Conservation (phyloP, 768 basidiomycete genomes). For the Auriculariales sp. region DNA sequence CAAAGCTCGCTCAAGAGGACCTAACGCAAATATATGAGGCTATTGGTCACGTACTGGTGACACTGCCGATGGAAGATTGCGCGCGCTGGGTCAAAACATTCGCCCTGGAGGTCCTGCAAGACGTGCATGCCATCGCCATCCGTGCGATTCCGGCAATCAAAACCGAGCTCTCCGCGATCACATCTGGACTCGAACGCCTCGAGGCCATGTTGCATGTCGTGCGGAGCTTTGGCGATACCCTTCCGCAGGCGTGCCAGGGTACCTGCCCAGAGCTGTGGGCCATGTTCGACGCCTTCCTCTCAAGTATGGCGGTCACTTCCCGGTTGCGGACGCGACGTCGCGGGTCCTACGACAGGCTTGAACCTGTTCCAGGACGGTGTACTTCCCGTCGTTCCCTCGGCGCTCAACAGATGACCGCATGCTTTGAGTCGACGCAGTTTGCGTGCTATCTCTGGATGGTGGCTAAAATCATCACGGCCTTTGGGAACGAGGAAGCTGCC, state of each 20-base stretch:
- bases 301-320: conserved; percentile 63
- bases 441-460: conserved; percentile 90
- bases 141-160: conserved; percentile 45
- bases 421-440: conserved; percentile 69
- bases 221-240: conserved; percentile 63
- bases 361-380: conserved; percentile 61
- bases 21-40: conserved; percentile 88
- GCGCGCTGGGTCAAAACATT: conserved; percentile 80
- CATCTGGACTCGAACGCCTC: conserved; percentile 82
- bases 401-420: conserved; percentile 55
- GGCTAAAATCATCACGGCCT: conserved; percentile 69
- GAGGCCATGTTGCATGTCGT: conserved; percentile 85
- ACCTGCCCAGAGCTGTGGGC: conserved; percentile 72
- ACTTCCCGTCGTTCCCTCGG: conserved; percentile 50
- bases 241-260: conserved; percentile 66
- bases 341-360: conserved; percentile 76
- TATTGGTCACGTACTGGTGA: conserved; percentile 86
- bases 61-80: conserved; percentile 82
- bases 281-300: conserved; percentile 67
- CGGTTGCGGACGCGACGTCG: conserved; percentile 70
- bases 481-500: conserved; percentile 49
- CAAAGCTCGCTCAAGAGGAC: conserved; percentile 74
- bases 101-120: conserved; percentile 66
- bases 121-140: conserved; percentile 49
- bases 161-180: no score